These are phyloP conservation scores for Epichloe brachyelytri DNA, from an alignment of 2,329 filamentous ascomycete genomes.

Conservation along the genomic window DNA sequence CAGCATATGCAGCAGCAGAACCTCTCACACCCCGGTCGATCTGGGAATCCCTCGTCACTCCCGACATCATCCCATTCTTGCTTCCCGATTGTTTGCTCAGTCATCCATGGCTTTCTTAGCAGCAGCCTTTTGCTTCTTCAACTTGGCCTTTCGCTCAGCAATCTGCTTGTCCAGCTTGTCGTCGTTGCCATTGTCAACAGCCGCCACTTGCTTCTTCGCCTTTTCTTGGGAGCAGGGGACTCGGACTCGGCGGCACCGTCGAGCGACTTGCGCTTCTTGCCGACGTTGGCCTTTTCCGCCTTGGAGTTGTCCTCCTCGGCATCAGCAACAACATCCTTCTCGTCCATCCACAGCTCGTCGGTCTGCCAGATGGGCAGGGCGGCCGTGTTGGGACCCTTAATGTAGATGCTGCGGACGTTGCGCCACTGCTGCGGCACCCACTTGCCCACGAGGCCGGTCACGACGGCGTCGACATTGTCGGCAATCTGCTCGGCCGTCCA, in stretches of 20 bases:
- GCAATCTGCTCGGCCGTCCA: conserved; percentile 65
- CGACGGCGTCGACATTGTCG: conserved; percentile 67
- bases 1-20: conserved; percentile 8
- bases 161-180: conserved; percentile 45
- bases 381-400: conserved; percentile 82
- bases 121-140: conserved; percentile 46
- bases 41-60: background rate
- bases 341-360: conserved; percentile 79
- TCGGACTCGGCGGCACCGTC: conserved; percentile 26
- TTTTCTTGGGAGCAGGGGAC: conserved; percentile 27
- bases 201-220: conserved; percentile 19
- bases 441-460: conserved; percentile 57
- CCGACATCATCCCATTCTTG: background rate
- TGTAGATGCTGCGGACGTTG: conserved; percentile 70
- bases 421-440: conserved; percentile 79
- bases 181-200: conserved; percentile 33
- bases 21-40: background rate
- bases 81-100: conserved; percentile 10
- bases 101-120: conserved; percentile 39
- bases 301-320: conserved; percentile 38
- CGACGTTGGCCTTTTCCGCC: conserved; percentile 41
- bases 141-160: conserved; percentile 41
- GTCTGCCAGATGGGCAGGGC: conserved; percentile 92
- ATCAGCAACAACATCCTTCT: conserved; percentile 57
- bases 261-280: conserved; percentile 51